Base-by-base conservation (phyloP, 257 asterid genomes). In the Rehmannia glutinosa region DNA sequence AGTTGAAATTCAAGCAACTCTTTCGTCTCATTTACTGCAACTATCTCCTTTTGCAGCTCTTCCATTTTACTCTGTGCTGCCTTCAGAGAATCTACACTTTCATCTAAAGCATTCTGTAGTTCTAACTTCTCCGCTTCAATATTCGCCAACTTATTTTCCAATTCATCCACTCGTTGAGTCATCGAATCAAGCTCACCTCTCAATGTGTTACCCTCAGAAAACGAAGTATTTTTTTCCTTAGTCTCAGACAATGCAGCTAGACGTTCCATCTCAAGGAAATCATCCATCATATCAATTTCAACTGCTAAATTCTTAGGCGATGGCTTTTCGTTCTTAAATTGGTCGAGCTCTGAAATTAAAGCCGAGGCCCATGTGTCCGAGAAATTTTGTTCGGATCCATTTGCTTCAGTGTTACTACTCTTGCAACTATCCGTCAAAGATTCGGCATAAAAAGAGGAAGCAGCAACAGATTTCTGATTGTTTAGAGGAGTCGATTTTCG, bases 221-320 rank as follows among this genome's bases (percentile, higher is more conserved):
- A 25, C 39, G 70, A 28, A 7, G 56, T 16, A 50, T 71, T 62
- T 35, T 54, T 74, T 62, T 59, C 65, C 41, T 50, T 56, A 13
- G 70, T 51, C 46, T 80, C 90, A 13, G 81, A 54, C 68, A 83
- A 62, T 28, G 97, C 81, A 64, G 82, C 96, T 15, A 89, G 85
- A n/a, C 92, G 79, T 61, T 89, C 96, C 96, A 89, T 89, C 73
- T 89, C 96, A 17, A 89, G 86, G 75, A 89, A 89, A 81, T 89
- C 96, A n/a, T 87, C 92, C 96, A 89, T 87, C 83, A 89, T 80
- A 70, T 85, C 95, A 54, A 89, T 85, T 17, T 84, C 84, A 50
- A 84, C 73, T 0, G 64, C 69, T 8, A 68, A 66, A 68, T 19
- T 74, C 71, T 72, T 86, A 6, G 81, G 46, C 47, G 62, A 13